Conservation (phyloP, 208 protist genomes). For the Kentomonas sorsogonicus region DNA sequence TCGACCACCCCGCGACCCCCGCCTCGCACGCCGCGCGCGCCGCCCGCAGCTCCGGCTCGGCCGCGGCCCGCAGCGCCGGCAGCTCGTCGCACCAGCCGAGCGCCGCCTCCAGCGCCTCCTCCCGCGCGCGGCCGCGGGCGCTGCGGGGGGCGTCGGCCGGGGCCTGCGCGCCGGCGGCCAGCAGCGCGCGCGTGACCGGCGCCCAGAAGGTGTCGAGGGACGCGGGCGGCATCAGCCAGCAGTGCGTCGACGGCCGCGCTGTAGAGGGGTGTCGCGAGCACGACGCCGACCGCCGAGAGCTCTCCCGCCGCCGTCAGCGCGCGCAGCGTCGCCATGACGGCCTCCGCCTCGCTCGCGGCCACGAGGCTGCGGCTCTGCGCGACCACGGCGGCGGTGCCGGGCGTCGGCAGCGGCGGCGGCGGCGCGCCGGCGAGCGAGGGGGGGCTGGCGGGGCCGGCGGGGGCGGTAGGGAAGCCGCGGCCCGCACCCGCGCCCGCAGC, state of each 20-base stretch:
- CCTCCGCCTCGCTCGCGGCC: slow-evolving; percentile 25
- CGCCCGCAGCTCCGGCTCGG: not conserved
- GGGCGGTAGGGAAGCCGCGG: slow-evolving; percentile 34
- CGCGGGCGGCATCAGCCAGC: not conserved
- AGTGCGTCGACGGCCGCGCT: slow-evolving; percentile 28
- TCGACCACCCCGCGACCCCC: not conserved
- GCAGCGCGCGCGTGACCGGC: not conserved
- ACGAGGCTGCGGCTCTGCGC: too few species aligned
- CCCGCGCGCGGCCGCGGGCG: too few species aligned
- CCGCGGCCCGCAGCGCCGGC: not conserved
- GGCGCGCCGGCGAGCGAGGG: too few species aligned
- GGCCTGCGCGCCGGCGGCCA: not conserved
- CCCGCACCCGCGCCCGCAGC: too few species aligned
- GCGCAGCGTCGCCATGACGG: slow-evolving; percentile 44
- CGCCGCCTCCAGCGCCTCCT: too few species aligned
- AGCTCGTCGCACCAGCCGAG: not conserved
- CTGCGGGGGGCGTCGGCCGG: not conserved
- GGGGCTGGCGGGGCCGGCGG: too few species aligned
- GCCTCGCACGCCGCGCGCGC: not conserved
- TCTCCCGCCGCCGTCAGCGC: slow-evolving; percentile 42
- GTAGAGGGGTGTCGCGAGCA: slow-evolving; percentile 51
- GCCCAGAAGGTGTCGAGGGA: not conserved
- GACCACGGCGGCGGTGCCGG: too few species aligned
- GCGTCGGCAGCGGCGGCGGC: too few species aligned
- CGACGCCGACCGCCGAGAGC: slow-evolving; percentile 36